Conservation (phyloP, 345 rosid species). For the Linum lewisii region DNA sequence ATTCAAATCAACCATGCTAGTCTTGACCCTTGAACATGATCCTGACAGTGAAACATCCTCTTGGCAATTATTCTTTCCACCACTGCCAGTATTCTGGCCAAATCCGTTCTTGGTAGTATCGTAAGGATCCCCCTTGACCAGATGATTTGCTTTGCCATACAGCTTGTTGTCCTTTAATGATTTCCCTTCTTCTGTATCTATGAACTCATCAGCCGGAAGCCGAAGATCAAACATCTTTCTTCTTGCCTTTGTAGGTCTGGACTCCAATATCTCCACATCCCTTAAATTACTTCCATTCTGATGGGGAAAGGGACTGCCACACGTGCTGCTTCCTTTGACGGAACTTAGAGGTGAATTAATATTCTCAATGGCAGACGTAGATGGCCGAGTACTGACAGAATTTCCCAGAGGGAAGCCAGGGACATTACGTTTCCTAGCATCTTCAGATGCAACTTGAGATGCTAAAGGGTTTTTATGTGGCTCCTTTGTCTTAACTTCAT, state of each 20-base stretch:
- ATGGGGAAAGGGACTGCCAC: slow-evolving; percentile 34
- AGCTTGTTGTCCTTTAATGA: background rate
- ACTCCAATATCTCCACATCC: slow-evolving; percentile 25
- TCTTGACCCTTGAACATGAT: slow-evolving; percentile 18
- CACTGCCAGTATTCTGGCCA: too few relatives aligned
- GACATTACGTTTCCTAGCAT: slow-evolving; percentile 57
- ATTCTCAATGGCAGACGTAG: slow-evolving; percentile 34
- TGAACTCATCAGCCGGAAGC: slow-evolving; percentile 44
- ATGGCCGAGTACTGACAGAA: slow-evolving; percentile 42
- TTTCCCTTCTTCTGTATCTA: slow-evolving; percentile 32
- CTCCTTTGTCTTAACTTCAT: slow-evolving; percentile 46
- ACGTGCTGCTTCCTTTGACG: slow-evolving; percentile 37
- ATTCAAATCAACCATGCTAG: slow-evolving; percentile 36
- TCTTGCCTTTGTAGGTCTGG: slow-evolving; percentile 25
- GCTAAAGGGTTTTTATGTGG: slow-evolving; percentile 28
- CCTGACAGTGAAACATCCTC: slow-evolving; percentile 22
- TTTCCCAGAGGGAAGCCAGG: slow-evolving; percentile 47
- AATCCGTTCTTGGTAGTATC: background rate
- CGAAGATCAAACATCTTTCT: slow-evolving; percentile 53
- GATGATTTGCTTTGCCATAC: too few relatives aligned
- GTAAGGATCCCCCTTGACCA: background rate
- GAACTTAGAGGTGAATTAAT: slow-evolving; percentile 48
- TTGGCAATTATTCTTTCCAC: slow-evolving; percentile 20
- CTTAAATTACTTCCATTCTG: slow-evolving; percentile 24
- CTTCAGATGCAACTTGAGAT: slow-evolving; percentile 46